A percentile compares a stretch with the other conserved stretches of the same genome.
phyloP scores from a whole-genome alignment of 2,329 filamentous ascomycete genomes.

The Cladophialophora chaetospira region DNA sequence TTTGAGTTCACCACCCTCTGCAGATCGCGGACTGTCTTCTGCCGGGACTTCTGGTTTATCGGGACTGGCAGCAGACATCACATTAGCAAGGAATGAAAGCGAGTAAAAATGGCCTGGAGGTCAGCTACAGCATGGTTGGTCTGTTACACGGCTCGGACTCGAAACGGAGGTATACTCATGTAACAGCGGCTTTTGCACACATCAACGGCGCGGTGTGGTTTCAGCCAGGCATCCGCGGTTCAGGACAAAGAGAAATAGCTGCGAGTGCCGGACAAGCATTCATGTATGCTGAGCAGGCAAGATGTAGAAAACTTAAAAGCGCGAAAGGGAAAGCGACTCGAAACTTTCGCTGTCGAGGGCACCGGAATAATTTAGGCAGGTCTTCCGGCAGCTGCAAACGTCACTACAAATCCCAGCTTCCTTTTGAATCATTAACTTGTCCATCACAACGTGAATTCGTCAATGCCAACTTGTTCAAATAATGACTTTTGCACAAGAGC shows the following conservation, averaged over 20 bases:
- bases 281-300: neutral
- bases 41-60: conserved; percentile 18
- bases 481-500: too few species aligned
- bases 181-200: conserved; percentile 5
- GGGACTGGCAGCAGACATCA: conserved; percentile 32
- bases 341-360: neutral
- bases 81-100: conserved; percentile 34
- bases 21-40: conserved; percentile 7
- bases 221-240: neutral
- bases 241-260: neutral
- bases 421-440: too few species aligned
- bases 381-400: neutral
- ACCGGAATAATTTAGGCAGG: neutral
- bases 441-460: too few species aligned
- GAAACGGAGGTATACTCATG: conserved; percentile 24
- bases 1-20: conserved; percentile 18
- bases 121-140: conserved; percentile 34
- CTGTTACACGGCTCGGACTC: conserved; percentile 14
- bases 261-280: neutral
- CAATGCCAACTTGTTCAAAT: too few species aligned
- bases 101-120: conserved; percentile 32
- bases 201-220: neutral
- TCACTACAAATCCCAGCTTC: too few species aligned
- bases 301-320: neutral
- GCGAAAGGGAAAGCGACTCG: neutral